Base-by-base conservation (phyloP, 352 stramenopile species). In the Phytopythium aichiense region DNA sequence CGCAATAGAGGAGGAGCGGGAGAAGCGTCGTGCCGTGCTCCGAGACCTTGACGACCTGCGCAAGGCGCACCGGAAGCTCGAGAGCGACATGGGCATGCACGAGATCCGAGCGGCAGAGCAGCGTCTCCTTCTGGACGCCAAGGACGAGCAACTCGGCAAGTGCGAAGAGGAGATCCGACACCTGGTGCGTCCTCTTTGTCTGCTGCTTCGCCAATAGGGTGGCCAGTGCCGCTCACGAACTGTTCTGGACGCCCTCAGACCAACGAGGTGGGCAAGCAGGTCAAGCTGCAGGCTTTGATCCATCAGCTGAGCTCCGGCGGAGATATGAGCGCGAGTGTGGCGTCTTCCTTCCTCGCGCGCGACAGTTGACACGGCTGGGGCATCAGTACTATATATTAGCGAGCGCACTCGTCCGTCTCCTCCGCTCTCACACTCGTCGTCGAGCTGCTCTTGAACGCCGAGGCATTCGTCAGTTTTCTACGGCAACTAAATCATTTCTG, bases 211-310 rank as follows among this genome's bases (percentile, higher is more conserved):
- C 52, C 40, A 1, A 12, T 38, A 1, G 33, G 33, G 2, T 30
- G 25, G 3, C 25, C 25, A 30, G 33, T 38, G 33, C 22, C 16
- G 4, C 45, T 37, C 22, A 25, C 18, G n/a, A 22, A 37, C 35
- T 58, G 49, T 56, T n/a, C 25, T 30, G 25, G 7, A 38, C 7
- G 7, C 18, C 9, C 7, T 9, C 33, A 94, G 84, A 82, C 76
- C 57, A 82, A 76, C n/a, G 85, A 94, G 60, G 65, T 92, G 2
- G 80, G 81, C 22, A 91, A 92, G 52, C 84, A 94, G 66, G 79
- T 79, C 31, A 91, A 94, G 59, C 61, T 94, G 0, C 86, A 94
- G 61, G 78, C 83, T 22, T 71, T 94, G 43, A 94, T 94, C 58
- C 85, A 94, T 49, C 81, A 94, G 46, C 66, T 94, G 25, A 92